Base-by-base conservation (phyloP, 2,329 filamentous ascomycete genomes). In the Mariannaea elegans region DNA sequence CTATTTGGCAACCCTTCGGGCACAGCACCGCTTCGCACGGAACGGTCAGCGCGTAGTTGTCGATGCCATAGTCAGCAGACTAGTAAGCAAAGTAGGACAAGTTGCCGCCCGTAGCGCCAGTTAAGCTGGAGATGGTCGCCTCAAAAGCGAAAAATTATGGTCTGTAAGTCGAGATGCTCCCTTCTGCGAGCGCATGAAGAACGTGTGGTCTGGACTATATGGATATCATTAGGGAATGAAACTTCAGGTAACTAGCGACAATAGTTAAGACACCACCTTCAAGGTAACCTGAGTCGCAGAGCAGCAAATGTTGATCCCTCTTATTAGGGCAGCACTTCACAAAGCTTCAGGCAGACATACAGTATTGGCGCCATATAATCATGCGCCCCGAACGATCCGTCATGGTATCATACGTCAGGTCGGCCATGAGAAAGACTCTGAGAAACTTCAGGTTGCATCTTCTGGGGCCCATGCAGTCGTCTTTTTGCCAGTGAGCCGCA, bases 271-370 rank as follows among this genome's bases (percentile, higher is more conserved):
- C 49, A 21, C 56, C 54, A 9, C 48, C 48, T 24, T 48, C 41
- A 14, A 59, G 41, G 24, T 59, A 46, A 31, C 56, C 56, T 59
- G n/a, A n/a, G n/a, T n/a, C n/a, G n/a, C n/a, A n/a, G n/a, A n/a
- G n/a, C n/a, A n/a, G n/a, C n/a, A n/a, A n/a, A n/a, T n/a, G n/a
- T n/a, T n/a, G n/a, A n/a, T n/a, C n/a, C n/a, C n/a, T n/a, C n/a
- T n/a, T n/a, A n/a, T n/a, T n/a, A n/a, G n/a, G n/a, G n/a, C n/a
- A n/a, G n/a, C n/a, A n/a, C n/a, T n/a, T n/a, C n/a, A n/a, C n/a
- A n/a, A n/a, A n/a, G n/a, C n/a, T n/a, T n/a, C n/a, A n/a, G n/a
- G n/a, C n/a, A n/a, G 32, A 36, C 19, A 7, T 49, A 59, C 56
- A 59, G 18, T 45, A 53, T 9, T 6, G 12, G 34, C 39, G 18